These are phyloP conservation scores for Ramicandelaber brevisporus DNA, from an alignment of 192 early-diverging fungal genomes.

Conservation along the genomic window DNA sequence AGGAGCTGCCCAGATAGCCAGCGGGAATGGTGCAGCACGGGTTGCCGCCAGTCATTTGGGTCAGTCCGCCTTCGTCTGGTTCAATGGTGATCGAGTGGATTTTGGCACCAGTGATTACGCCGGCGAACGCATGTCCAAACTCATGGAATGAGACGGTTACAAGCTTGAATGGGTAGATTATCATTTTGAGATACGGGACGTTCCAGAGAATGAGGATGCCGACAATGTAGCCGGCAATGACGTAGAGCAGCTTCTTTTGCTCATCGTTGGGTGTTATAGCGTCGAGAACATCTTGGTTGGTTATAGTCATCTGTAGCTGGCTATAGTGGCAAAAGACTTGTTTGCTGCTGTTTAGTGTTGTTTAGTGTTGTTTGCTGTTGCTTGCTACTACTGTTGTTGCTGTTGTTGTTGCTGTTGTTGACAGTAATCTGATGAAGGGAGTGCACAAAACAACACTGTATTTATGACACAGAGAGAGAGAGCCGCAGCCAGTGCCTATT, in stretches of 20 bases:
- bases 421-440: too few species aligned
- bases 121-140: slow-evolving; percentile 78
- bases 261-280: slow-evolving; percentile 13
- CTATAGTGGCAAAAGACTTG: too few species aligned
- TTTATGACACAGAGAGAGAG: too few species aligned
- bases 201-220: slow-evolving; percentile 64
- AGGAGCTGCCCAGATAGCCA: slow-evolving; percentile 70
- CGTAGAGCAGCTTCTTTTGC: slow-evolving; percentile 9
- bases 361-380: too few species aligned
- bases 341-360: too few species aligned
- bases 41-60: slow-evolving; percentile 58
- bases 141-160: slow-evolving; percentile 85
- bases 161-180: slow-evolving; percentile 91
- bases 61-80: slow-evolving; percentile 79
- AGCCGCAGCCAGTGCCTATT: too few species aligned
- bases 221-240: slow-evolving; percentile 35
- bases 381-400: too few species aligned
- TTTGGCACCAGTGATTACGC: slow-evolving; percentile 63
- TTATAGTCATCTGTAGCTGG: too few species aligned
- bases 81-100: slow-evolving; percentile 75
- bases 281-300: too few species aligned
- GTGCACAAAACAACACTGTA: too few species aligned
- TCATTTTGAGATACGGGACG: slow-evolving; percentile 53
- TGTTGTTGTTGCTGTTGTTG: too few species aligned
- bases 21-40: slow-evolving; percentile 61